Evolutionary conservation across 768 basidiomycete species (phyloP), one percentile per base, ranked within the genome.

Genomic region (Holtermanniella nyarrowii): DNA sequence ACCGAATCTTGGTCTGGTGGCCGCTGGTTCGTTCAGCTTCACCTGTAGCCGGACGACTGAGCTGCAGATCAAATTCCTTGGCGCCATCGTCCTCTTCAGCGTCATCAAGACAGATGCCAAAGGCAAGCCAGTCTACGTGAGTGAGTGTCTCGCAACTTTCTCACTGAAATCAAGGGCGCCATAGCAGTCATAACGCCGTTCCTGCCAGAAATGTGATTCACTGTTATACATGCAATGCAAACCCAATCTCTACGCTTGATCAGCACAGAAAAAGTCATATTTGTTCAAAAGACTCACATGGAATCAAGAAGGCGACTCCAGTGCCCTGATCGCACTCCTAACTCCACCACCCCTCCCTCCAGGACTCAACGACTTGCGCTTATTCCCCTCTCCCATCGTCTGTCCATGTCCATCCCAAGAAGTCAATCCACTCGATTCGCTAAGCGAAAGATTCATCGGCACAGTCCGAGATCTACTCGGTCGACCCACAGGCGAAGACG

Each of bases 171-270:
- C n/a, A n/a, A 62, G 55, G 63, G 60, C 11, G 56, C 60, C 5
- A 48, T 59, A 20, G 56, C 55, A 46, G 22, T 65, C 20, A 40
- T 62, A 16, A 45, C 54, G n/a, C 44, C 41, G 44, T 60, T 62
- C 25, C 42, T 65, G 24, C 60, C 58, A 5, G 48, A 21, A 46
- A 10, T 46, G 18, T 16, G 7, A 16, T 21, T 37, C 13, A 11
- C 24, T 16, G 31, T 20, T 16, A 23, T 12, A n/a, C 44, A 23
- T 5, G 16, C 43, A 43, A 26, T 23, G 49, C 24, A 44, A 47
- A 44, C 18, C 45, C 41, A 40, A 23, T 12, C 45, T 44, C 3
- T 21, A 20, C 41, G 44, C 45, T 42, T 16, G 41, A 11, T 42
- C 18, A 37, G 12, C 41, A 21, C 5, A 21, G 18, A 44, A 23